Evolutionary conservation across 805 yeast species (phyloP), one percentile per base, ranked within the genome.

Genomic region (Wickerhamomyces pijperi): DNA sequence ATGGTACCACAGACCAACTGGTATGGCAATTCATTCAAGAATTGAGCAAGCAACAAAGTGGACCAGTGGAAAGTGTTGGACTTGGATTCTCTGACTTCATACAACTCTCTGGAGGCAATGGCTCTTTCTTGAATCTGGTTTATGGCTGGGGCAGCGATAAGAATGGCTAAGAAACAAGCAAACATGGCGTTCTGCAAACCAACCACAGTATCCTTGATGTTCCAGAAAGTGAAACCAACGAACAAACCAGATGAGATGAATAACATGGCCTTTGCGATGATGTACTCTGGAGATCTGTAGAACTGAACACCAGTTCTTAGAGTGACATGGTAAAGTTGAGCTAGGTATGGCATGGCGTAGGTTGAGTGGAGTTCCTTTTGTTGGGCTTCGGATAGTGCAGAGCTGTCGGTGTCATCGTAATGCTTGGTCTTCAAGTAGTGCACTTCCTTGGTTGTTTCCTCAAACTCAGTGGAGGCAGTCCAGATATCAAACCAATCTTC

Each of bases 11-110:
- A 58, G 19, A 68, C 41, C 32, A 67, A 46, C 42, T 70, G 70
- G 55, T 76, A 76, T 2, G 87, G 86, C 19, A 77, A 47, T 54
- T 81, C 90, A 40, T 67, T 67, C 6, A 74, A 21, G 37, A 61
- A 60, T 48, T 77, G 77, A 11, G 78, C 59, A 19, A 77, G 36
- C 37, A 78, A 51, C 58, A 81, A 59, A 32, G 71, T 59, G 17
- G 76, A 64, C 87, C 87, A 81, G 50, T 77, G 80, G 61, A 73
- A 81, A 13, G 84, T 82, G 51, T 78, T 78, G 4, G 85, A 76
- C 41, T 76, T 70, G 16, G 76, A 65, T 51, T 81, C 90, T 51
- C 88, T 69, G 12, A 75, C 82, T 55, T 80, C 83, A 51, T 60
- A 81, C 33, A 80, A 59, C 41, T 76, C 80, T 48, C 86, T 68